phyloP scores from a whole-genome alignment of 73 alveolate species.

The Stentor roeselii region DNA sequence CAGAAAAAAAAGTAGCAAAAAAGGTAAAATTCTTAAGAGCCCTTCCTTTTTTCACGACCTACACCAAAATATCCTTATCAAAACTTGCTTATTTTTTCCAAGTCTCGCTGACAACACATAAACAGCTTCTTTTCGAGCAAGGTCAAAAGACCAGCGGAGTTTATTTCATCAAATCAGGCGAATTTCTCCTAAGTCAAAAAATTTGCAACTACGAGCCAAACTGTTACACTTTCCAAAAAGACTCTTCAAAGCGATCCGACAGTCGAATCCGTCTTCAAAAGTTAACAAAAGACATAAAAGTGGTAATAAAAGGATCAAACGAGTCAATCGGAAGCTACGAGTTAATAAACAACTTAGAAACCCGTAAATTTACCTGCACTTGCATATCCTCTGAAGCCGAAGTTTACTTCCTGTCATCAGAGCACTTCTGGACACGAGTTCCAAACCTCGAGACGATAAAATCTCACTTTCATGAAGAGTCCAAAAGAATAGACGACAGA shows the following conservation, averaged over 20 bases:
- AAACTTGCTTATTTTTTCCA: background rate
- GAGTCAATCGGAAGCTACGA: background rate
- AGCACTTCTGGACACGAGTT: background rate
- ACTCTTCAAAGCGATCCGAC: background rate
- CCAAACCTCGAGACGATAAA: background rate
- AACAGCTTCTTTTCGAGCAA: slow-evolving; percentile 6
- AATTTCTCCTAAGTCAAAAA: slow-evolving; percentile 3
- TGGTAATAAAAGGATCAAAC: background rate
- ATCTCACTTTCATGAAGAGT: background rate
- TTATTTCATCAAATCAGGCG: slow-evolving; percentile 20
- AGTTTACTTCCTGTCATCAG: background rate
- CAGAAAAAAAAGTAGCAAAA: background rate
- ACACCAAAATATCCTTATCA: background rate
- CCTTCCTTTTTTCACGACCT: slow-evolving; percentile 3
- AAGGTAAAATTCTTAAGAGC: slow-evolving; percentile 13
- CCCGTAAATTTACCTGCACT: background rate
- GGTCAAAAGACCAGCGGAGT: background rate
- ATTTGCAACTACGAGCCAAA: background rate
- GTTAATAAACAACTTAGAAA: background rate
- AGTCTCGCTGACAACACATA: background rate
- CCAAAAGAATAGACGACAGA: background rate
- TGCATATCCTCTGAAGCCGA: background rate
- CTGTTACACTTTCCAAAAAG: background rate
- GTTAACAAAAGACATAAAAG: background rate
- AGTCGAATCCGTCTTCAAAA: background rate